These are phyloP conservation scores for Pleurotus pulmonarius DNA, from an alignment of 768 basidiomycete genomes.

Conservation along the genomic window DNA sequence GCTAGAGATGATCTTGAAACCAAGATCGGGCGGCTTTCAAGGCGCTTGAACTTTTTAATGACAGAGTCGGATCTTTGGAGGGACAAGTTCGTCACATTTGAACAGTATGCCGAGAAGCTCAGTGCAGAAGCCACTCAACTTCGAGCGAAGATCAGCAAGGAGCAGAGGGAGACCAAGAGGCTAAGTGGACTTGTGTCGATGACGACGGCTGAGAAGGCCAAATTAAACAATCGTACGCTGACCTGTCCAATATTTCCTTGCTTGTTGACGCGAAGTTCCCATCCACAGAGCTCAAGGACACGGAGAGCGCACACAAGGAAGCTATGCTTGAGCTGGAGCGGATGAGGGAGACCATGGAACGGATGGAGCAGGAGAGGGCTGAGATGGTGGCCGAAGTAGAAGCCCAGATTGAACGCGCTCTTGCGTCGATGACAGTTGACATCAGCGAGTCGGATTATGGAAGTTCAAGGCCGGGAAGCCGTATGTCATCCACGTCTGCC, in stretches of 20 bases:
- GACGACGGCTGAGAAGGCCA: slow-evolving; percentile 74
- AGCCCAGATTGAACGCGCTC: slow-evolving; percentile 83
- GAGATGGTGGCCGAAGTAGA: slow-evolving; percentile 94
- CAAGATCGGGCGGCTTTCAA: slow-evolving; percentile 83
- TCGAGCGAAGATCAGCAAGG: slow-evolving; percentile 84
- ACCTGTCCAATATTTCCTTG: not conserved
- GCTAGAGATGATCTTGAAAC: slow-evolving; percentile 92
- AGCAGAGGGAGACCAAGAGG: slow-evolving; percentile 85
- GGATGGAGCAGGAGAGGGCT: slow-evolving; percentile 82
- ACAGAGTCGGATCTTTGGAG: slow-evolving; percentile 89
- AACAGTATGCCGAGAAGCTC: slow-evolving; percentile 89
- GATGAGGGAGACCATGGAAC: slow-evolving; percentile 84
- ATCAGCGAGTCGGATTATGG: slow-evolving; percentile 73
- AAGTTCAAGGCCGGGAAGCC: slow-evolving; percentile 64
- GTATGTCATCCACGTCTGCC: slow-evolving; percentile 55
- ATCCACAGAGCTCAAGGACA: slow-evolving; percentile 70
- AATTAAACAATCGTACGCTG: slow-evolving; percentile 72
- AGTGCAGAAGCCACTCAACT: slow-evolving; percentile 84
- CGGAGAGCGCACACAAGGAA: slow-evolving; percentile 76
- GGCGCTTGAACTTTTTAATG: slow-evolving; percentile 88
- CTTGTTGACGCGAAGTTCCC: not conserved
- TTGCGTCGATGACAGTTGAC: slow-evolving; percentile 82
- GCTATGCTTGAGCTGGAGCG: slow-evolving; percentile 77
- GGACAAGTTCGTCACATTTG: slow-evolving; percentile 92
- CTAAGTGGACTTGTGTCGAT: slow-evolving; percentile 75